Evolutionary conservation across 2,329 filamentous ascomycete genomes (phyloP).

Genomic region (Alternaria sp.): DNA sequence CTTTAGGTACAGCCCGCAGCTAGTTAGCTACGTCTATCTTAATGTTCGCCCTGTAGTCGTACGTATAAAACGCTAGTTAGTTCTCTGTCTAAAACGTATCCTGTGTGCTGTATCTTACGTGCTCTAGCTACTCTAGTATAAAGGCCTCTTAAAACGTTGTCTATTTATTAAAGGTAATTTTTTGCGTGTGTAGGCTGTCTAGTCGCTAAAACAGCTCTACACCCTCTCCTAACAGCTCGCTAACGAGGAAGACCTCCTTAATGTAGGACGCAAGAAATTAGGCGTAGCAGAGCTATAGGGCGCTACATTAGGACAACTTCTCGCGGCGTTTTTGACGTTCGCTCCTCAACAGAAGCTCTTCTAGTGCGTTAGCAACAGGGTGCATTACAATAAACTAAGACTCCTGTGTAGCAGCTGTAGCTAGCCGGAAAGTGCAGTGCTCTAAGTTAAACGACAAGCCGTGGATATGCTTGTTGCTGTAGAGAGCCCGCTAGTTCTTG

Average conservation of each 20-base stretch:
- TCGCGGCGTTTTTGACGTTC: conserved; percentile 5
- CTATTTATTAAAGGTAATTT: conserved; percentile 9
- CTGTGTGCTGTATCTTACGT: conserved; percentile 2
- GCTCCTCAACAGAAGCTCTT: conserved; percentile 6
- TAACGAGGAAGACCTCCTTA: conserved; percentile 8
- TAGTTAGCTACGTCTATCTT: conserved; percentile 8
- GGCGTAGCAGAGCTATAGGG: conserved; percentile 4
- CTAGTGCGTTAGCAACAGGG: not conserved
- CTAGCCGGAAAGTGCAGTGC: conserved; percentile 3
- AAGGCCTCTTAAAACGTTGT: conserved; percentile 6
- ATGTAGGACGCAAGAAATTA: conserved; percentile 10
- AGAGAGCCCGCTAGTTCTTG: conserved; percentile 1
- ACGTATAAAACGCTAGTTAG: not conserved
- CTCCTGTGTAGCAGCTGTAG: conserved; percentile 1
- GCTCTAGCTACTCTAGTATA: not conserved
- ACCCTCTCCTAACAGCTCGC: conserved; percentile 7
- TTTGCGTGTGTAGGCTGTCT: conserved; percentile 1
- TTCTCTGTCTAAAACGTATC: not conserved
- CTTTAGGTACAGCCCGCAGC: conserved; percentile 9
- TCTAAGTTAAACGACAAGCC: conserved; percentile 4
- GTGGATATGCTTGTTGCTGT: conserved; percentile 5
- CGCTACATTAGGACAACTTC: conserved; percentile 5
- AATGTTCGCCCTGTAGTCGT: conserved; percentile 6
- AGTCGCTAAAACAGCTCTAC: conserved; percentile 7
- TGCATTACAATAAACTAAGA: conserved; percentile 6